Base-by-base conservation (phyloP, 352 stramenopile genomes). In the Phytophthora fragariae region DNA sequence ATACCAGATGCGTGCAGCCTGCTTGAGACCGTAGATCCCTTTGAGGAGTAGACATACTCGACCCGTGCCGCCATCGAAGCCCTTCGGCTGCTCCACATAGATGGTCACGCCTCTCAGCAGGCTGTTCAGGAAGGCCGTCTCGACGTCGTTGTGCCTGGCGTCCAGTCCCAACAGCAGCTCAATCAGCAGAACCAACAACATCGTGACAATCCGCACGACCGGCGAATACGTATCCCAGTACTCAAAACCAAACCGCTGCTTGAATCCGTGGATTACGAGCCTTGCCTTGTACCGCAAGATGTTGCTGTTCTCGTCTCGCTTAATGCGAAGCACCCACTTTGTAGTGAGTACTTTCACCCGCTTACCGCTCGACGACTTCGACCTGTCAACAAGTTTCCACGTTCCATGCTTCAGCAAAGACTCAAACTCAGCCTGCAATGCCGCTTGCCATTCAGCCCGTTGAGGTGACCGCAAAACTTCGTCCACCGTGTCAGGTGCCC, bases 171-270 rank as follows among this genome's bases (percentile, higher is more conserved):
- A 41, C 35, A 41, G 35, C 35, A 12, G 11, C 3, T 1, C 35
- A 12, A 41, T 41, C 35, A 41, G 24, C 24, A 27, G 24, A 27
- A 27, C 24, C 24, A 27, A 27, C 24, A 27, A 27, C 24, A 27
- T 27, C 47, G 59, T 66, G 10, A 49, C 3, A 21, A 58, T 52
- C 12, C 14, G 47, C 15, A 66, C 59, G 3, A 58, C 46, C 8
- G 59, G 59, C 19, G 29, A 56, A 27, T 27, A 27, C 24, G 24
- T 27, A 27, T 27, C 24, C 24, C 24, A 27, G 24, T 27, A 27
- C 24, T 14, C 57, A 50, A 27, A 33, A 58, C 39, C 37, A 12
- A 54, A 63, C 5, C 57, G 57, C 39, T 63, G 39, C 21, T 63
- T 63, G 39, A 54, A 63, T 15, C 39, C 57, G 57, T 44, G 37